Evolutionary conservation across 345 rosid species (phyloP).

Genomic region (Salix caprea): DNA sequence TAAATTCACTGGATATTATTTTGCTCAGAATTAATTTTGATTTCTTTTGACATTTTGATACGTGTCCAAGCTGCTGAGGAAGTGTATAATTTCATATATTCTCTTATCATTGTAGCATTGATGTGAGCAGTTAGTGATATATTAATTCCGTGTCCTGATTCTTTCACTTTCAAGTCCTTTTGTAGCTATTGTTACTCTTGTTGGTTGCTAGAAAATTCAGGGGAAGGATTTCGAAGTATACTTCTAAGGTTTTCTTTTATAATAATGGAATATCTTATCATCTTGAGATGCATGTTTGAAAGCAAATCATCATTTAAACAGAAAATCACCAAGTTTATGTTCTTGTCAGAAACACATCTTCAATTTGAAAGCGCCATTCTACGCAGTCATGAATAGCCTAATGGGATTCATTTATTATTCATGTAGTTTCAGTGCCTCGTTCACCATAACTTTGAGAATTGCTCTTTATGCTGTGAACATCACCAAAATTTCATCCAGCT

Average conservation of each 20-base stretch:
- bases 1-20: not conserved
- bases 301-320: not conserved
- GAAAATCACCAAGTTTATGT: not conserved
- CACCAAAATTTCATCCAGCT: not conserved
- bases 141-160: not conserved
- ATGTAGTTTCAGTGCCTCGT: not conserved
- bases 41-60: not conserved
- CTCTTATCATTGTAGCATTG: not conserved
- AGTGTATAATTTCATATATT: not conserved
- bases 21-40: not conserved
- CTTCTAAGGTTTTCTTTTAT: not conserved
- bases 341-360: not conserved
- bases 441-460: not conserved
- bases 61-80: not conserved
- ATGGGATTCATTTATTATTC: not conserved
- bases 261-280: not conserved
- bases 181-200: not conserved
- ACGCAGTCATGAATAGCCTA: not conserved
- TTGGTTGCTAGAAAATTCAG: not conserved
- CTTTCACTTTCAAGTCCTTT: not conserved
- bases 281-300: not conserved
- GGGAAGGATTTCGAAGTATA: not conserved
- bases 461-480: not conserved
- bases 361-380: not conserved
- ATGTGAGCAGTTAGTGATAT: not conserved